Base-by-base conservation (phyloP, 306 rosid species). In the Coriaria nepalensis region DNA sequence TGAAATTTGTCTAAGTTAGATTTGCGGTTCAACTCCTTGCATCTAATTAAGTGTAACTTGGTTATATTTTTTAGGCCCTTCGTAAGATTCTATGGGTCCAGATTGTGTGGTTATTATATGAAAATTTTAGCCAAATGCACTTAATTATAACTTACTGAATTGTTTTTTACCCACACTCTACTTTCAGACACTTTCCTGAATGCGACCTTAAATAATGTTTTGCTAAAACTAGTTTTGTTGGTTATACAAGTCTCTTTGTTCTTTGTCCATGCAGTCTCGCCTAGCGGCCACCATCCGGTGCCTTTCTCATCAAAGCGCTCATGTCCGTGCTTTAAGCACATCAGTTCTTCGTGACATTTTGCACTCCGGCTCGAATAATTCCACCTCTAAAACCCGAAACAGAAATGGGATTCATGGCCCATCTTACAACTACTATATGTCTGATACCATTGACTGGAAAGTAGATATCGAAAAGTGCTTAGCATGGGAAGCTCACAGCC, bases 271-370 rank as follows among this genome's bases (percentile, higher is more conserved):
- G 77, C 82, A 88, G 97, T 88, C 90, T 57, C 97, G 97, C 55
- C 65, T 88, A 38, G 65, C 95, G 2, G 95, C 95, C 40, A 84
- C 87, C 40, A 56, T 69, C 41, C 79, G 79, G 58, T 88, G 95
- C 72, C 90, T 88, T 47, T 72, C 84, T 57, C 97, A 88, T 67
- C 90, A 90, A 11, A 88, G 97, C 43, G 97, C 97, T 0, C 97
- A 76, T 11, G 90, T 84, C 10, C 93, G 95, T 0, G 71, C 97
- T 5, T 55, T 84, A 69, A 88, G 97, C 64, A 70, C 55, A n/a
- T 88, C 97, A 0, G 97, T 88, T 61, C 95, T 88, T 32, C 95
- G 97, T 0, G 95, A 83, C 47, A 79, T 88, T 50, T 33, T 84
- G 73, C 73, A 69, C 45, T 66, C 83, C 2, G 78, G 88, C 53